Evolutionary conservation across 2,329 filamentous ascomycete genomes (phyloP).

Genomic region (Keithomyces neogunnii): DNA sequence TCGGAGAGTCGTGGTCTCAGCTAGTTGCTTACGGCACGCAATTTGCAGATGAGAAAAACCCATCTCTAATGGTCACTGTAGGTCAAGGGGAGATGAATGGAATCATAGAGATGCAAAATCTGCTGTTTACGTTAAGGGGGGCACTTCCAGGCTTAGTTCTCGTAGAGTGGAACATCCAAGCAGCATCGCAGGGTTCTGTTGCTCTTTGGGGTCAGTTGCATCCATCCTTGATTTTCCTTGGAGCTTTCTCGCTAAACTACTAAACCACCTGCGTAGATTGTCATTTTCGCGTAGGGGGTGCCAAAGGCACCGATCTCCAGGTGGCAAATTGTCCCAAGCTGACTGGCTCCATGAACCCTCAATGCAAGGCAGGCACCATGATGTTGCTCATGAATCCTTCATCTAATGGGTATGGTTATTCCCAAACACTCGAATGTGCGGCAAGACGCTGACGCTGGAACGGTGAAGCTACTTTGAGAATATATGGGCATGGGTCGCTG

Average conservation of each 20-base stretch:
- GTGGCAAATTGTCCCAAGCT: no score
- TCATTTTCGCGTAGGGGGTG: slow-evolving; percentile 66
- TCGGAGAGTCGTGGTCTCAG: slow-evolving; percentile 27
- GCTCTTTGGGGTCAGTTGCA: slow-evolving; percentile 35
- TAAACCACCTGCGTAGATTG: slow-evolving; percentile 24
- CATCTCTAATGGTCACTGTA: slow-evolving; percentile 56
- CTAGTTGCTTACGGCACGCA: slow-evolving; percentile 14
- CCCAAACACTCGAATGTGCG: no score
- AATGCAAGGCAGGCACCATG: slow-evolving; percentile 51
- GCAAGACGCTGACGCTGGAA: no score
- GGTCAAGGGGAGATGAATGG: slow-evolving; percentile 52
- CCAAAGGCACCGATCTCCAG: slow-evolving; percentile 46
- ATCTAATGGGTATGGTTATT: slow-evolving; percentile 29
- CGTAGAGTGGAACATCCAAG: slow-evolving; percentile 52
- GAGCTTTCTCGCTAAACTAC: no score
- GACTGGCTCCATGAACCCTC: no score
- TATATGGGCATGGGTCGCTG: slow-evolving; percentile 60
- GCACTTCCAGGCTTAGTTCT: slow-evolving; percentile 59
- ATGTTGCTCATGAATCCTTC: slow-evolving; percentile 36
- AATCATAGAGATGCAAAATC: slow-evolving; percentile 60
- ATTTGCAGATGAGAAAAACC: slow-evolving; percentile 21
- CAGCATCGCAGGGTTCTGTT: slow-evolving; percentile 4
- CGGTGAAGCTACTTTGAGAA: slow-evolving; percentile 33
- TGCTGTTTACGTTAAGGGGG: slow-evolving; percentile 58
- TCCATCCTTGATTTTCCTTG: no score